Base-by-base conservation (phyloP, 768 basidiomycete species). In the Tylopilus intermedius region DNA sequence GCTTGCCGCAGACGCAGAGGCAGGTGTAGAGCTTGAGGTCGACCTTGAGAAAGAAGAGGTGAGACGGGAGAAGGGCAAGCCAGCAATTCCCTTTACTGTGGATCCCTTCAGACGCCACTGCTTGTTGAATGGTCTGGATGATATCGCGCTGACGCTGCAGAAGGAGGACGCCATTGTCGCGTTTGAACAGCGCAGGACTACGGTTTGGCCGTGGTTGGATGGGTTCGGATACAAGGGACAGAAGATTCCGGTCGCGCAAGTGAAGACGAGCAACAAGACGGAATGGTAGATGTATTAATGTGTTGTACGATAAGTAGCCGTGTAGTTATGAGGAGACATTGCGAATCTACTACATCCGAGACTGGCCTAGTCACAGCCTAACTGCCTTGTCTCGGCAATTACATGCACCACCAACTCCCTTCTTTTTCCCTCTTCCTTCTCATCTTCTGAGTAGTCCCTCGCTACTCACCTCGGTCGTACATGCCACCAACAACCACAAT, bases 31-130 rank as follows among this genome's bases (percentile, higher is more conserved):
- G 63, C 68, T 95, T 49, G 88, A 88, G 64, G 83, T 95, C 48
- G 90, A 95, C 67, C 79, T 95, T 21, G 87, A 90, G 68, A 86
- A 83, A 63, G 75, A 86, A 67, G 84, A 89, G 70, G 79, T 94
- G 55, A 77, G 86, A 54, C 85, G 90, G 48, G 73, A 69, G 18
- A 87, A 86, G 63, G 93, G 86, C 51, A 80, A 90, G 63, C 71
- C 80, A 2, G 67, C 86, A 18, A 83, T 96, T 57, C 51, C 77
- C 39, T 99, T 99, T 74, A 76, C 77, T 37, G 83, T 86, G 45
- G 96, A 99, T 71, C 73, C 86, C 0, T 99, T 98, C 87, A 79
- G 94, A 57, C 77, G 91, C 50, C 90, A 95, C 66, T 94, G 96
- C 68, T 73, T 99, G 68, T 69, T 99, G 71, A 94, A 99, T 63